Conservation (phyloP, 192 early-diverging fungal species). For the Coemansia sp. region DNA sequence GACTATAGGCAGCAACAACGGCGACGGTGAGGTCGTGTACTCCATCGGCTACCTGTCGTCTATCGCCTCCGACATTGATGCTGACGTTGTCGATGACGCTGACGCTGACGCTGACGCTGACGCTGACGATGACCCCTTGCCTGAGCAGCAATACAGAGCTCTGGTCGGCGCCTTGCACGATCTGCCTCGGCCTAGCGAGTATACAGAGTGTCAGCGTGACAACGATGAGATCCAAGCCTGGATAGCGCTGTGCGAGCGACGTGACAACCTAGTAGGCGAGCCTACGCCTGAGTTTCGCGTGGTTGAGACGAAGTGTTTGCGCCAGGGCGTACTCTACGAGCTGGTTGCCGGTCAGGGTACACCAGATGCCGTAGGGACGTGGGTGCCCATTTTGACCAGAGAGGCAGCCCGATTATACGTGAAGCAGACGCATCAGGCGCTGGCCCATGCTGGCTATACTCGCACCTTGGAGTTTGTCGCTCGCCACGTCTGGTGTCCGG, state of each 20-base stretch:
- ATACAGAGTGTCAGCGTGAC: neutral
- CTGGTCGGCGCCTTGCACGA: neutral
- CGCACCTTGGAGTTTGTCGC: neutral
- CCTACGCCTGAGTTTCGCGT: slow-evolving; percentile 10
- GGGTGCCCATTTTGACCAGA: slow-evolving; percentile 1
- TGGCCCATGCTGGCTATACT: slow-evolving; percentile 16
- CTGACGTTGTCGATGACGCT: too few relatives aligned
- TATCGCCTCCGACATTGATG: too few relatives aligned
- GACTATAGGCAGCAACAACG: too few relatives aligned
- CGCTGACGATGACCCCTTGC: neutral
- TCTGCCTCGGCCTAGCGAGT: neutral
- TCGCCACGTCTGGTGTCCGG: neutral
- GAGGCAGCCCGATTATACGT: neutral
- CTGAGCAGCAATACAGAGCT: neutral
- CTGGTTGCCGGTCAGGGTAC: neutral
- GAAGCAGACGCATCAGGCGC: neutral
- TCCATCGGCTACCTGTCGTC: too few relatives aligned
- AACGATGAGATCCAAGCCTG: slow-evolving; percentile 6
- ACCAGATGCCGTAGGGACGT: neutral
- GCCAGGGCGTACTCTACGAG: neutral
- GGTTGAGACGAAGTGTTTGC: neutral
- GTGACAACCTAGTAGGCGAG: neutral
- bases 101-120: too few relatives aligned
- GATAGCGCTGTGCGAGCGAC: slow-evolving; percentile 1
- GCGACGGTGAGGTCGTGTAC: too few relatives aligned